Base-by-base conservation (phyloP, 2,329 filamentous ascomycete genomes). In the Ramularia endophylla region DNA sequence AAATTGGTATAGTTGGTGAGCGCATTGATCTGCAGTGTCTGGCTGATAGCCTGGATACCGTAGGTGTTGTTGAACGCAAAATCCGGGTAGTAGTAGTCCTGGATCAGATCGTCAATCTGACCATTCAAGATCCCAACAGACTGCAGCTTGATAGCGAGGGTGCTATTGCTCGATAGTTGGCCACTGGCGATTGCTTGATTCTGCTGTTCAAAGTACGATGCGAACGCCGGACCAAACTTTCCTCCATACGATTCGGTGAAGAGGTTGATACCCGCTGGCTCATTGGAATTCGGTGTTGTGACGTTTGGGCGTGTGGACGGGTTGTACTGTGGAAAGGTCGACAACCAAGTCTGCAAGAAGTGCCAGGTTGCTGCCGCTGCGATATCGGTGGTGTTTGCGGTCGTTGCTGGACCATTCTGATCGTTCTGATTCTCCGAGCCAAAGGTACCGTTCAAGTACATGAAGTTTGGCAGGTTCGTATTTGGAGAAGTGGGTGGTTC, bases 101-200 rank as follows among this genome's bases (percentile, higher is more conserved):
- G 80, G 1, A 79, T 69, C 20, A 78, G 59, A 51, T 75, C 70
- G 55, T 88, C 85, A 27, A 87, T 67, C 49, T 81, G 77, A 9
- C 82, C 83, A 58, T 87, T 85, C 43, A 86, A 68, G 43, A 88
- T 83, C 16, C 83, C 82, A 0, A 87, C 62, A 0, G 81, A 77
- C 11, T 66, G 67, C 7, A 87, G 67, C 40, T 75, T 72, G 36
- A 85, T 75, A 20, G 77, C 71, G 8, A 82, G 62, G 2, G 76
- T 80, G 27, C 63, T 67, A 45, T 73, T 73, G 13, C 57, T 61
- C 7, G 71, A 59, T 1, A 77, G 43, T 2, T 69, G 60, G 3
- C 78, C 74, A 40, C 69, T 73, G n/a, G 60, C 55, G 11, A 75
- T 72, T 38, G 67, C 68, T 13, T 66, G 58, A 51, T 87, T 87